A percentile compares a stretch with the other conserved stretches of the same genome.
phyloP scores from a whole-genome alignment of 2,329 filamentous ascomycete species.

The Ambrosiella beaveri region DNA sequence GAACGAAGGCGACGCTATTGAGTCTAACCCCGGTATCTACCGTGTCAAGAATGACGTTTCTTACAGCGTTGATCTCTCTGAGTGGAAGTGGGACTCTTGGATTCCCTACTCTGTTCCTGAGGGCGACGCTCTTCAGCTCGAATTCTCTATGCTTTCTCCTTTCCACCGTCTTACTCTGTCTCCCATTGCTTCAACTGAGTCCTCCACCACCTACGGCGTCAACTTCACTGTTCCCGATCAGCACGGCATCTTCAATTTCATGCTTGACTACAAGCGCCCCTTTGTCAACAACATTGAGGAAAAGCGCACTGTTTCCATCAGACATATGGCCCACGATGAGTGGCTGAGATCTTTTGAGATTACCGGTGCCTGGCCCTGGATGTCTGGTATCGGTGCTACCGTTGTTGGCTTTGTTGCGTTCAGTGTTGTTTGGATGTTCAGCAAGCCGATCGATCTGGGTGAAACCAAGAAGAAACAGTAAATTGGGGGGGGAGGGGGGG shows the following conservation, averaged over 20 bases:
- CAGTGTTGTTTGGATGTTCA: constrained; percentile 73
- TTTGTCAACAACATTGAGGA: constrained; percentile 82
- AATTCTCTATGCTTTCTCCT: constrained; percentile 96
- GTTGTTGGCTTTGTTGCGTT: constrained; percentile 73
- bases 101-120: constrained; percentile 53
- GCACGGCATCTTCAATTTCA: constrained; percentile 98
- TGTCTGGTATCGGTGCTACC: constrained; percentile 71
- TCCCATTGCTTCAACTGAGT: constrained; percentile 37
- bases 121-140: constrained; percentile 68
- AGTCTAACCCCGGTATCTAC: constrained; percentile 74
- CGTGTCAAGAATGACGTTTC: constrained; percentile 93
- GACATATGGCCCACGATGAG: constrained; percentile 95
- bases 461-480: constrained; percentile 32
- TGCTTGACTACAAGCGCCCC: constrained; percentile 89
- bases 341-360: constrained; percentile 85
- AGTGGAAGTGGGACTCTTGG: constrained; percentile 62
- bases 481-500: constrained; percentile 3
- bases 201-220: constrained; percentile 55
- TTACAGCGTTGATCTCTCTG: constrained; percentile 76
- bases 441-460: constrained; percentile 26
- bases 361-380: constrained; percentile 85
- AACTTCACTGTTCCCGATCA: constrained; percentile 81
- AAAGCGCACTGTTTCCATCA: constrained; percentile 85
- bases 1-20: constrained; percentile 25
- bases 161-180: constrained; percentile 74